Percentiles rank a stretch among this genome's conserved stretches.
phyloP scores from a whole-genome alignment of 805 yeast genomes.

The Lachancea quebecensis region DNA sequence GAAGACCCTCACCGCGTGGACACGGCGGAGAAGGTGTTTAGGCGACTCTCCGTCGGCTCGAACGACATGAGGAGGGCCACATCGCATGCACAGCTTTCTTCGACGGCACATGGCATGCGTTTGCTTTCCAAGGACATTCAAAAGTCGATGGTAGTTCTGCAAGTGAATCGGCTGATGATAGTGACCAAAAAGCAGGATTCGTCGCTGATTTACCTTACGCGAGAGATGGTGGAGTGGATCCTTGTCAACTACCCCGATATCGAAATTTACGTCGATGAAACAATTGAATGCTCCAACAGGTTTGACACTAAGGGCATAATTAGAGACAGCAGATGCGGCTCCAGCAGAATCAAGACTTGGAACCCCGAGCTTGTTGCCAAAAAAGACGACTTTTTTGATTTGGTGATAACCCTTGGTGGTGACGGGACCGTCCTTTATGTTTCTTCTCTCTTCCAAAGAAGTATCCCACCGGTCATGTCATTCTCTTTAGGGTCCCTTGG shows the following conservation, averaged over 20 bases:
- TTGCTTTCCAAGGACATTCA: slow-evolving; percentile 64
- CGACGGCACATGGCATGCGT: slow-evolving; percentile 76
- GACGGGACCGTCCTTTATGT: slow-evolving; percentile 93
- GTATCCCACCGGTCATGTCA: slow-evolving; percentile 87
- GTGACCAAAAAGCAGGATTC: slow-evolving; percentile 89
- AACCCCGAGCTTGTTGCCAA: slow-evolving; percentile 45
- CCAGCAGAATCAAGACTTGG: slow-evolving; percentile 57
- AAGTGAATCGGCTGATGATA: slow-evolving; percentile 64
- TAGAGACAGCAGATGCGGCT: slow-evolving; percentile 38
- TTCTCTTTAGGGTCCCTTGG: slow-evolving; percentile 90
- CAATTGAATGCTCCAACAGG: slow-evolving; percentile 51
- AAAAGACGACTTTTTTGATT: slow-evolving; percentile 49
- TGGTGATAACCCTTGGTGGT: slow-evolving; percentile 87
- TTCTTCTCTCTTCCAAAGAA: slow-evolving; percentile 73
- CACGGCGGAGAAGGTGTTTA: slow-evolving; percentile 8
- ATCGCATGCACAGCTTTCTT: slow-evolving; percentile 69
- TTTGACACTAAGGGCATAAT: slow-evolving; percentile 54
- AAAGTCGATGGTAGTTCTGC: slow-evolving; percentile 64
- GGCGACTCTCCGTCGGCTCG: slow-evolving; percentile 19
- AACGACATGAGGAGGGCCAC: slow-evolving; percentile 48
- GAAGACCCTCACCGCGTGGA: not conserved
- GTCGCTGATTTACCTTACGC: slow-evolving; percentile 63
- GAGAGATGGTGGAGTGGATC: slow-evolving; percentile 77
- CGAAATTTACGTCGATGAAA: slow-evolving; percentile 66
- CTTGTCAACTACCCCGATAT: slow-evolving; percentile 36